Evolutionary conservation across 225 moss, liverwort and hornwort genomes (phyloP).

Genomic region (Rhytidiadelphus loreus): DNA sequence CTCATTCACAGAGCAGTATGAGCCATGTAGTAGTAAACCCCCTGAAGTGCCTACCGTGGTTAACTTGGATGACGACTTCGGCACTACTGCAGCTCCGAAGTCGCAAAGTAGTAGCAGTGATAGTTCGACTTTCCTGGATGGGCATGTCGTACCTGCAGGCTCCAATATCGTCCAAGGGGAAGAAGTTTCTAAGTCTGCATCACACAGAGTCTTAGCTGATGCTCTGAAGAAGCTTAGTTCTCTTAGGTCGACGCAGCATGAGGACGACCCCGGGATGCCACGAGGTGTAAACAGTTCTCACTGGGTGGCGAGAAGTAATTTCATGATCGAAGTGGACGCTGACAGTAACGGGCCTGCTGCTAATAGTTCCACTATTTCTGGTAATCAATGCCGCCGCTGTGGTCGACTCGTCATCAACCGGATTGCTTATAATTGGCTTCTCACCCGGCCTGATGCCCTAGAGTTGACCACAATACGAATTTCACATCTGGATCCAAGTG

Average conservation of each 20-base stretch:
- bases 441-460: neutral
- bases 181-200: neutral
- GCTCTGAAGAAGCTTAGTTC: conserved; percentile 19
- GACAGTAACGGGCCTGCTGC: neutral
- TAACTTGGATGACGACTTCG: neutral
- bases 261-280: neutral
- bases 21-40: neutral
- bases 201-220: neutral
- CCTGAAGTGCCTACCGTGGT: neutral
- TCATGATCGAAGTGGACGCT: neutral
- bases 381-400: neutral
- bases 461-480: neutral
- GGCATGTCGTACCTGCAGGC: neutral
- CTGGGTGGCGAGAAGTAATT: neutral
- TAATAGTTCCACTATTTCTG: neutral
- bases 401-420: neutral
- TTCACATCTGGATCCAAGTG: neutral
- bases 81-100: neutral
- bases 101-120: neutral
- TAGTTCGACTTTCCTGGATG: neutral
- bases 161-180: neutral
- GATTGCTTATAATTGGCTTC: neutral
- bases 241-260: neutral
- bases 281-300: neutral
- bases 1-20: neutral